These are phyloP conservation scores for Stephanocyclus meneghinianus DNA, from an alignment of 352 stramenopile genomes.

Conservation along the genomic window DNA sequence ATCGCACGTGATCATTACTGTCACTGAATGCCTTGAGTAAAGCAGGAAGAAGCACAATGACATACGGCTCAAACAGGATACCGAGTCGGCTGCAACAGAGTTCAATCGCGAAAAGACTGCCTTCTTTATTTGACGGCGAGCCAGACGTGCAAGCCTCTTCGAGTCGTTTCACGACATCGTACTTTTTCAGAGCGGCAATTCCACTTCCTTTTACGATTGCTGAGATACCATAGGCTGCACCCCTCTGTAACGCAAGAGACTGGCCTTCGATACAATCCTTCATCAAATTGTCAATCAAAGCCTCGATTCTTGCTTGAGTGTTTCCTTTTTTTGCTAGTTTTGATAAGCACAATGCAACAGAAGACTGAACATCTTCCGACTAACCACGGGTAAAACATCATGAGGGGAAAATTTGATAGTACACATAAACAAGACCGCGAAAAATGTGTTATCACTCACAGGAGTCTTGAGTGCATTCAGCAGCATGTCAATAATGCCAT, in stretches of 20 bases:
- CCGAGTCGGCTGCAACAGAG: conserved; percentile 93
- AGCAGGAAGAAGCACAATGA: conserved; percentile 98
- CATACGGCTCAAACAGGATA: conserved; percentile 97
- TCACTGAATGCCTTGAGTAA: conserved; percentile 98
- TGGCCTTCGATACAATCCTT: conserved; percentile 72
- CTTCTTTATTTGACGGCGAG: conserved; percentile 74
- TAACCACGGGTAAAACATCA: background rate
- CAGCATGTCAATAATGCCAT: conserved; percentile 82
- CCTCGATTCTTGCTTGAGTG: conserved; percentile 73
- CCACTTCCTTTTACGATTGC: conserved; percentile 98
- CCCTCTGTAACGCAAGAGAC: conserved; percentile 71
- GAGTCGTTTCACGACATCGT: conserved; percentile 91
- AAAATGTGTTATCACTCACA: conserved; percentile 1
- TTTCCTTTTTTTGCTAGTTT: conserved; percentile 84
- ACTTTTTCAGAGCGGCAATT: conserved; percentile 97
- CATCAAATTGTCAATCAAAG: conserved; percentile 72
- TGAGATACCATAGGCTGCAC: conserved; percentile 95
- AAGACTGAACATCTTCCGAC: conserved; percentile 78
- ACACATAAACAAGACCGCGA: background rate
- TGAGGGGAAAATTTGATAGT: background rate
- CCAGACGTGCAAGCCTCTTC: conserved; percentile 81
- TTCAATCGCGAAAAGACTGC: conserved; percentile 95
- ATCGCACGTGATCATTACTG: conserved; percentile 92
- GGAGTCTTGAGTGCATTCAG: conserved; percentile 33
- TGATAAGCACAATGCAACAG: conserved; percentile 74